A percentile compares a stretch with the other conserved stretches of the same genome.
phyloP scores from a whole-genome alignment of 1,284 basidiomycete genomes.

The Moesziomyces sp. region DNA sequence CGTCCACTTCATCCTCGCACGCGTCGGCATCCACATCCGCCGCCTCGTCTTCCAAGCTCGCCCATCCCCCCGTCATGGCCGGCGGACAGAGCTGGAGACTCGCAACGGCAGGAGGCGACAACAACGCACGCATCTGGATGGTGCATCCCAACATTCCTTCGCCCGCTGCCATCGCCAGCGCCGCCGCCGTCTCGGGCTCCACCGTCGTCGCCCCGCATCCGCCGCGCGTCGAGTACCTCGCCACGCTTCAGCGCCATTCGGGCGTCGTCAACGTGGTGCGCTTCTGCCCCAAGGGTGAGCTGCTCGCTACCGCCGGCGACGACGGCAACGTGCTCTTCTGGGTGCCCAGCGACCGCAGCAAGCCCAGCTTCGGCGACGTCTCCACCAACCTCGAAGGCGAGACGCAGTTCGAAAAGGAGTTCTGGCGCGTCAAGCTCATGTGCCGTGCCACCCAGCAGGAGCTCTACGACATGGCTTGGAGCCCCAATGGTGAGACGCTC shows the following conservation, averaged over 20 bases:
- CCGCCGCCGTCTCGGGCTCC: constrained; percentile 74
- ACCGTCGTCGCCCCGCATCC: constrained; percentile 69
- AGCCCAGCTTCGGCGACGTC: constrained; percentile 72
- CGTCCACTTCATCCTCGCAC: constrained; percentile 6
- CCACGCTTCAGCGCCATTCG: constrained; percentile 91
- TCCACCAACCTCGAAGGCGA: constrained; percentile 75
- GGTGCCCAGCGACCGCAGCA: constrained; percentile 81
- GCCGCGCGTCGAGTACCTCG: constrained; percentile 93
- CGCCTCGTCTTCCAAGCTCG: constrained; percentile 38
- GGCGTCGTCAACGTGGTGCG: constrained; percentile 96
- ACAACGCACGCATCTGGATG: constrained; percentile 79
- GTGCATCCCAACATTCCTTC: constrained; percentile 67
- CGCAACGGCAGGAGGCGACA: constrained; percentile 95
- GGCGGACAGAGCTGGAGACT: constrained; percentile 79
- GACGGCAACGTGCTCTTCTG: constrained; percentile 98
- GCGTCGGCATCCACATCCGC: constrained; percentile 15
- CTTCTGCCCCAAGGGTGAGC: constrained; percentile 77
- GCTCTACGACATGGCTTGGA: constrained; percentile 97
- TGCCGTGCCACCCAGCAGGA: constrained; percentile 76
- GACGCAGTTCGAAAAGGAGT: constrained; percentile 87
- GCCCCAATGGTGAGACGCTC: constrained; percentile 90
- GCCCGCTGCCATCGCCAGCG: constrained; percentile 69
- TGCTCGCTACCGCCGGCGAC: constrained; percentile 71
- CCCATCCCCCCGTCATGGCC: constrained; percentile 55
- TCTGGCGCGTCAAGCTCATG: constrained; percentile 90